phyloP scores from a whole-genome alignment of 345 rosid species.

The Kernera saxatilis region DNA sequence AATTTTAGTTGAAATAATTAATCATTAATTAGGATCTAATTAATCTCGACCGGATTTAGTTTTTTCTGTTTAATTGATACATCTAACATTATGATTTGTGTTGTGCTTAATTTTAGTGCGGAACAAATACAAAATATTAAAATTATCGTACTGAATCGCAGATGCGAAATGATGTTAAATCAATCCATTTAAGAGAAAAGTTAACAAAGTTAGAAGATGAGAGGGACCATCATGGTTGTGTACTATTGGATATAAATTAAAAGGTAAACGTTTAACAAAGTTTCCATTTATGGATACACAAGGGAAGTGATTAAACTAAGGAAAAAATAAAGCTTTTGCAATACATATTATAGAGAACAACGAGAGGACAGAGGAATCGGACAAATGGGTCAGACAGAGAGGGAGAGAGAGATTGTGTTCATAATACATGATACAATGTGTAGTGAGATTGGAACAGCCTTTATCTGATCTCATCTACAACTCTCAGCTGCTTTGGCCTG shows the following conservation, averaged over 20 bases:
- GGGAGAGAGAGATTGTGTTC: conserved; percentile 31
- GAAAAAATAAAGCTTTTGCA: conserved; percentile 16
- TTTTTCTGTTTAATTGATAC: not conserved
- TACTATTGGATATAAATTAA: conserved; percentile 6
- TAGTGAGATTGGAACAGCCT: conserved; percentile 61
- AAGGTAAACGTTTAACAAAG: conserved; percentile 25
- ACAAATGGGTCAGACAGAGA: conserved; percentile 29
- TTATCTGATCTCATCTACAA: conserved; percentile 57
- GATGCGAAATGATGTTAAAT: conserved; percentile 13
- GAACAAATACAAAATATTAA: not conserved
- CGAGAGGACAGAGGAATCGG: conserved; percentile 31
- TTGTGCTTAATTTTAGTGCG: not conserved
- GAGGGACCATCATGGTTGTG: conserved; percentile 27
- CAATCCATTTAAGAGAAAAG: conserved; percentile 20
- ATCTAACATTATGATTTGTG: not conserved
- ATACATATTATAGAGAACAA: conserved; percentile 8
- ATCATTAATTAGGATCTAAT: not conserved
- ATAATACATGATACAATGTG: conserved; percentile 40
- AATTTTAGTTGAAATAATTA: not conserved
- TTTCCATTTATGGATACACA: conserved; percentile 34
- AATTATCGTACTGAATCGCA: conserved; percentile 18
- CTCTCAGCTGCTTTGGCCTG: conserved; percentile 79
- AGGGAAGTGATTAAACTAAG: conserved; percentile 27
- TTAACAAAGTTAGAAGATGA: conserved; percentile 7
- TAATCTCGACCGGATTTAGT: not conserved